Base-by-base conservation (phyloP, 176 grass and related monocot genomes). In the Avena atlantica region DNA sequence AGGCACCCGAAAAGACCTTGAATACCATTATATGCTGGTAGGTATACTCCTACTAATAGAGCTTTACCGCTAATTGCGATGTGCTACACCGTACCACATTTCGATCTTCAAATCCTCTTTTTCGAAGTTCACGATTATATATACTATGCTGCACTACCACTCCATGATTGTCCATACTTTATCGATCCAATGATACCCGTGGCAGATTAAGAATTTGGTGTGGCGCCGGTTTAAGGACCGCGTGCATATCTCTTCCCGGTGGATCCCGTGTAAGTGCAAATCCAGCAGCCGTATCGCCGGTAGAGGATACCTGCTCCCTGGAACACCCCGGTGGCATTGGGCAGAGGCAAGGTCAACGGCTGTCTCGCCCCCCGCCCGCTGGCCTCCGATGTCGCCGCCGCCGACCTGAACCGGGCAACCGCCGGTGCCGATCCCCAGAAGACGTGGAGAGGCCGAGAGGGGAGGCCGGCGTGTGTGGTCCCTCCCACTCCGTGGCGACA, bases 371-470 rank as follows among this genome's bases (percentile, higher is more conserved):
- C 82, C 53, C 51, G 0, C 44, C 82, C 53, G 44, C 45, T 81
- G 29, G 29, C 27, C 80, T 52, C 79, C 84, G 34, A 65, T 19
- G 62, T 63, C 45, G 24, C 85, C 40, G 24, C 85, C 40, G 70
- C 23, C 82, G 47, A 83, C 83, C 13, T 50, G 62, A 56, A 58
- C 57, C 58, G 57, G 45, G 14, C 66, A 78, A 73, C 65, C 61
- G 88, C 78, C 9, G 61, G 61, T 55, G 17, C 76, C 64, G 13
- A 79, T 90, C 89, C 84, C 89, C 84, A 83, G 29, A 2, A 83
- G 29, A 2, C n/a, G 12, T 19, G 36, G 60, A 9, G 40, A 65
- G 62, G 25, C 25, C 25, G 25, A 47, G 55, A 74, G 62, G 25
- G 58, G 55, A 74, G 62, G 71, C 12, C 12, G 8, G 12, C 47